Percentiles rank a stretch among this genome's conserved stretches.
These are phyloP conservation scores for Sclerotinia sclerotiorum DNA, from an alignment of 2,329 filamentous ascomycete species.

Conservation along the genomic window DNA sequence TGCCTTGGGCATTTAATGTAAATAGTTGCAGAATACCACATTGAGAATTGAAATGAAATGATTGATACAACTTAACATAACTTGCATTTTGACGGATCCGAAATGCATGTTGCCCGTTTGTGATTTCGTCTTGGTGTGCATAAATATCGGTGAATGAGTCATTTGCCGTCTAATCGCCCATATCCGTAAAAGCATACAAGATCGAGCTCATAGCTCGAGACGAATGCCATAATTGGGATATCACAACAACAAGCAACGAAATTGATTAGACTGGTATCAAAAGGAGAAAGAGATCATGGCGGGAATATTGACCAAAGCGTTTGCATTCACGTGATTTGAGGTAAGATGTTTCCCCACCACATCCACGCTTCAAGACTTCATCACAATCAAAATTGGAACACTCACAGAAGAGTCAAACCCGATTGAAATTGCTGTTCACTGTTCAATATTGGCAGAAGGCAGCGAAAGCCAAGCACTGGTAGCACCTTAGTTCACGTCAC, in stretches of 20 bases:
- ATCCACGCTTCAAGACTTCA: background rate
- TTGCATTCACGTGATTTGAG: background rate
- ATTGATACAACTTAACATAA: background rate
- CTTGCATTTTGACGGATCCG: background rate
- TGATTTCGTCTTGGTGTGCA: background rate
- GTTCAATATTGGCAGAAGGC: no score
- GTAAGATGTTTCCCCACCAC: background rate
- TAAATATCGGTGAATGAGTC: slow-evolving; percentile 6
- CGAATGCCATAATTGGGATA: background rate
- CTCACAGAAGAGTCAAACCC: background rate
- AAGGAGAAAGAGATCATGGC: background rate
- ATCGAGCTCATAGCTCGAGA: background rate
- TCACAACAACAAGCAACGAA: background rate
- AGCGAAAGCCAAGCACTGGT: background rate
- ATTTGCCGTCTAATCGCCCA: background rate
- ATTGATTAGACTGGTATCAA: background rate
- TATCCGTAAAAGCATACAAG: background rate
- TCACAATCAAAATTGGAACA: background rate
- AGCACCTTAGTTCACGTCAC: background rate
- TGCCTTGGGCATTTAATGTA: slow-evolving; percentile 36
- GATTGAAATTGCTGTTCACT: background rate
- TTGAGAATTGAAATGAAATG: background rate
- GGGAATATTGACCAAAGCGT: background rate
- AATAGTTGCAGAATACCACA: background rate
- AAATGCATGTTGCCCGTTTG: background rate